Evolutionary conservation across 163 green algal species (phyloP).

Genomic region (Picocystis sp.): DNA sequence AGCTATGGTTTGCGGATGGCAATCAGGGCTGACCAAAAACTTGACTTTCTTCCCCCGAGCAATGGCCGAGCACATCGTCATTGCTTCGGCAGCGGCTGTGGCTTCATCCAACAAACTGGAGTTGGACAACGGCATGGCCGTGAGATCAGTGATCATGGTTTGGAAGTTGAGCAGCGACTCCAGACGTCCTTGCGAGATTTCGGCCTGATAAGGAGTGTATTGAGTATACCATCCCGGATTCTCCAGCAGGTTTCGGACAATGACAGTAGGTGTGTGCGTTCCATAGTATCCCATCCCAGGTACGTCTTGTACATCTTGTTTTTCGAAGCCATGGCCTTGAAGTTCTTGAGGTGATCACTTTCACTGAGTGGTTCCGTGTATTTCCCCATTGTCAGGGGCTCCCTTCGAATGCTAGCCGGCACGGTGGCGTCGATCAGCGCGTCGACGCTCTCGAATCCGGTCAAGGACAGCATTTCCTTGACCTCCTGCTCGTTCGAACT

Average conservation of each 20-base stretch:
- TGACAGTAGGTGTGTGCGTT: slow-evolving; percentile 78
- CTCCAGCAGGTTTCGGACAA: slow-evolving; percentile 95
- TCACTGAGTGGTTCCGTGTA: slow-evolving; percentile 77
- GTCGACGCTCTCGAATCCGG: slow-evolving; percentile 67
- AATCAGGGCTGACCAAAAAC: slow-evolving; percentile 89
- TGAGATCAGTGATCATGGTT: slow-evolving; percentile 93
- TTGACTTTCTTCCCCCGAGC: slow-evolving; percentile 90
- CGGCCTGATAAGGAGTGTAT: slow-evolving; percentile 99
- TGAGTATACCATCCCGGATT: slow-evolving; percentile 99
- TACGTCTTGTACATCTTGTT: slow-evolving; percentile 92
- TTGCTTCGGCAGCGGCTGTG: slow-evolving; percentile 92
- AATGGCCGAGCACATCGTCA: slow-evolving; percentile 92
- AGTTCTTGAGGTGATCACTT: slow-evolving; percentile 68
- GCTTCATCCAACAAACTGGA: slow-evolving; percentile 91
- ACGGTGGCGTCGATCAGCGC: slow-evolving; percentile 88
- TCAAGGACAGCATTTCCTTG: slow-evolving; percentile 58
- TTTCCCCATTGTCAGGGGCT: slow-evolving; percentile 65
- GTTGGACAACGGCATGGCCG: slow-evolving; percentile 85
- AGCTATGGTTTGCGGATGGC: slow-evolving; percentile 88
- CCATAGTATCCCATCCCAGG: slow-evolving; percentile 95
- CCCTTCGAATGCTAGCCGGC: slow-evolving; percentile 57
- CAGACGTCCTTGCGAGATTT: slow-evolving; percentile 93
- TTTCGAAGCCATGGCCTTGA: slow-evolving; percentile 84
- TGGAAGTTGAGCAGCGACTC: slow-evolving; percentile 99
- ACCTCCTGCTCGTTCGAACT: slow-evolving; percentile 55